These are phyloP conservation scores for Fusarium napiforme DNA, from an alignment of 2,329 filamentous ascomycete genomes.

Conservation along the genomic window DNA sequence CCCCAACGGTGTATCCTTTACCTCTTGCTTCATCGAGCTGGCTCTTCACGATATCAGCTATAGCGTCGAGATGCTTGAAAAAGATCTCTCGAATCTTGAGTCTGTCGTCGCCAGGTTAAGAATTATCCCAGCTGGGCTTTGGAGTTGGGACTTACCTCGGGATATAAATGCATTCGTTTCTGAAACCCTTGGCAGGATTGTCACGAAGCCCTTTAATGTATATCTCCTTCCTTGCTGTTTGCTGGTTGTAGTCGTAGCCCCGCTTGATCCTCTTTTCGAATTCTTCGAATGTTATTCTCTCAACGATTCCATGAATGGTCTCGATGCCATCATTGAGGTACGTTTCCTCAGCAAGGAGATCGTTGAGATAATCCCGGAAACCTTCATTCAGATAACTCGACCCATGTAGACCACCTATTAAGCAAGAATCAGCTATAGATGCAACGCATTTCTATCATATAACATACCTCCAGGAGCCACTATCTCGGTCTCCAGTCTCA, in stretches of 20 bases:
- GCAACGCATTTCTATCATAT: rapidly evolving
- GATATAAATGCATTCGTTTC: not conserved
- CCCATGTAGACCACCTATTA: not conserved
- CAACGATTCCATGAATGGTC: not conserved
- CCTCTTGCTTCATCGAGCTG: not conserved
- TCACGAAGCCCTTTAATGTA: rapidly evolving
- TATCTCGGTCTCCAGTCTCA: not conserved
- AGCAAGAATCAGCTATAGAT: rapidly evolving
- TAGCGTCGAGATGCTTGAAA: not conserved
- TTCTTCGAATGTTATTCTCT: not conserved
- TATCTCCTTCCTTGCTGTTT: rapidly evolving
- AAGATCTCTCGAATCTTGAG: not conserved
- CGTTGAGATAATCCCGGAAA: not conserved
- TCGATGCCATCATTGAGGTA: not conserved
- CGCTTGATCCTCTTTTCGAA: not conserved
- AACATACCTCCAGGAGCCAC: not conserved
- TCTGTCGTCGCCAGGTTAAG: not conserved
- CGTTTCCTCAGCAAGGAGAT: not conserved
- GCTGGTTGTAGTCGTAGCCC: not conserved
- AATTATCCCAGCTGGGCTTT: rapidly evolving
- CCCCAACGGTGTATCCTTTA: not conserved
- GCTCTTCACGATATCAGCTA: not conserved
- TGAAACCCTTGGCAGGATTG: not conserved
- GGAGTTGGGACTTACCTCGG: rapidly evolving
- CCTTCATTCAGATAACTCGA: conserved; percentile 1